Evolutionary conservation across 2,329 filamentous ascomycete species (phyloP), one percentile per base, ranked within the genome.

Genomic region (Venturia pyrina): DNA sequence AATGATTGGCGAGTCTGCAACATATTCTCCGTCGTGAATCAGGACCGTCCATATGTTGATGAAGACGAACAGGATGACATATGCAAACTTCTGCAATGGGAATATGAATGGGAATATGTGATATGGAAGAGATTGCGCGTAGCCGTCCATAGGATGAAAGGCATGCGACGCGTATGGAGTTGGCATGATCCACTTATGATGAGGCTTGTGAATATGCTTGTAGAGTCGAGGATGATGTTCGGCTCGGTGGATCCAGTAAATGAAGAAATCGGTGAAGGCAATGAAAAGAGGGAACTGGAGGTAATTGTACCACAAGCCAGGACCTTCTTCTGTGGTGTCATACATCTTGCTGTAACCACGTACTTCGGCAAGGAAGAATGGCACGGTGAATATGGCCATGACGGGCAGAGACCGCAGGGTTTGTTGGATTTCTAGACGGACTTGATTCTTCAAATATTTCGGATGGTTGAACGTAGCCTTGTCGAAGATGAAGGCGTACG

Each of bases 161-260:
- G 93, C 93, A 74, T 96, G 90, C 71, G 89, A 92, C 53, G 93
- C 93, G 76, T 86, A 97, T 0, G 93, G 93, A 3, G 91, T 96
- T 3, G 93, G 93, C 91, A 97, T 96, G 78, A 98, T 97, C 93
- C 93, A 98, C 82, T 96, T 97, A 87, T 98, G 93, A 79, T 98
- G 93, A 70, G 92, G 89, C 85, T 98, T 98, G 85, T 98, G 93
- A 62, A 97, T 83, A 70, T 82, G 82, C 81, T 93, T 96, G 85
- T 98, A 98, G 71, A 95, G 75, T 60, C 78, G 74, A 19, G 90
- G 90, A 77, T 92, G 88, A 78, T 96, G 92, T 68, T 96, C 83
- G 66, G 85, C 89, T 66, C 92, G 89, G 80, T 96, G 92, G 72
- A 96, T 93, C 84, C 89, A 91, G 83, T 96, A 96, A 80, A 96